These are phyloP conservation scores for Paraphoma chrysanthemicola DNA, from an alignment of 2,329 filamentous ascomycete genomes.

Conservation along the genomic window DNA sequence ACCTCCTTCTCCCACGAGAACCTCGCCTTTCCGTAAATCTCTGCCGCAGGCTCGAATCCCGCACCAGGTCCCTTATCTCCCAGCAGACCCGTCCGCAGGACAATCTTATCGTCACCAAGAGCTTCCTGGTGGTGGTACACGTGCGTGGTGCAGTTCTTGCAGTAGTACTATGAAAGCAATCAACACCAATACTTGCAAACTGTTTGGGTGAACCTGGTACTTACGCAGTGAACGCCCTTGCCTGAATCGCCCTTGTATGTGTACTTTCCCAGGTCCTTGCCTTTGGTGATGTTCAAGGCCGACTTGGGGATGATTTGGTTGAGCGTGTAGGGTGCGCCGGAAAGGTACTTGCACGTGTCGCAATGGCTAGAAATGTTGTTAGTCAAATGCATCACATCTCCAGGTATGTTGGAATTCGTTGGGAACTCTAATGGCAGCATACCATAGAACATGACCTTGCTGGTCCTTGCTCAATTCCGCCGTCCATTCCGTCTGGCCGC, in stretches of 20 bases:
- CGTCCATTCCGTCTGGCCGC: conserved; percentile 61
- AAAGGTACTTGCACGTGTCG: conserved; percentile 63
- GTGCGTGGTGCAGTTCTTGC: conserved; percentile 63
- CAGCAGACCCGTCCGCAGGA: conserved; percentile 60
- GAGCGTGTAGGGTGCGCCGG: conserved; percentile 59
- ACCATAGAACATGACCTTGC: conserved; percentile 55
- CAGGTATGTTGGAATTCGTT: too few relatives aligned
- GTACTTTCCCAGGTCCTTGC: conserved; percentile 57
- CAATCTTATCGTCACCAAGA: conserved; percentile 58
- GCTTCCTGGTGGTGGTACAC: conserved; percentile 64
- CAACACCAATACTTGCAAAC: not conserved
- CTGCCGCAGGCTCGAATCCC: conserved; percentile 58
- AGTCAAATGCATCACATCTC: not conserved
- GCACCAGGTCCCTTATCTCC: conserved; percentile 48
- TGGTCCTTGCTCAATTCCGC: conserved; percentile 56
- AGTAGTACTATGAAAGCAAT: conserved; percentile 52
- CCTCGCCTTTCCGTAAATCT: conserved; percentile 63
- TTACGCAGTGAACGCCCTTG: conserved; percentile 60
- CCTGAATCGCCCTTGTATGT: conserved; percentile 65
- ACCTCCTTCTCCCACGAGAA: conserved; percentile 61
- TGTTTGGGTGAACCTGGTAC: not conserved
- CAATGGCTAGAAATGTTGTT: conserved; percentile 55
- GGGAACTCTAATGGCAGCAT: conserved; percentile 38
- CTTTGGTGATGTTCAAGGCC: conserved; percentile 60
- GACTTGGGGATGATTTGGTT: conserved; percentile 62